Conservation (phyloP, 345 rosid species). For the Euphorbia pulcherrima region DNA sequence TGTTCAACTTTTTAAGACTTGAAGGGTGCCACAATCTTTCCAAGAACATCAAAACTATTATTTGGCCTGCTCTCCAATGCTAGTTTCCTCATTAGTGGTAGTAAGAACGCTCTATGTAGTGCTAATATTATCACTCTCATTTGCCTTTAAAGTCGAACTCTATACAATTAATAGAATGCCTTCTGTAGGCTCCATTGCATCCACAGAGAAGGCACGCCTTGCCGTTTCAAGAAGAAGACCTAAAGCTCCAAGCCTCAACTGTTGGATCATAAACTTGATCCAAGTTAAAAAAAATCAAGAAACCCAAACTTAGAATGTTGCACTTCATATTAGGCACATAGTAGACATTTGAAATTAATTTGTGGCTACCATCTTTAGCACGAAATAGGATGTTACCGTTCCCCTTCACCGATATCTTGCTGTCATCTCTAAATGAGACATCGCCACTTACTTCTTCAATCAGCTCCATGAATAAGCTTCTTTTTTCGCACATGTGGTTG, state of each 20-base stretch:
- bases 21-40: conserved; percentile 87
- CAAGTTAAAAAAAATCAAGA: too few relatives aligned
- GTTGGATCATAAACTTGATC: too few relatives aligned
- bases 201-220: conserved; percentile 90
- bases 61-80: conserved; percentile 90
- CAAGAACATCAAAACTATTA: conserved; percentile 90
- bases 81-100: conserved; percentile 76
- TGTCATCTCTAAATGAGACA: too few relatives aligned
- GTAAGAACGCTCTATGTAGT: conserved; percentile 70
- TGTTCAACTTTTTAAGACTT: conserved; percentile 83
- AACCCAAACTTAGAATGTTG: too few relatives aligned
- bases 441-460: too few relatives aligned
- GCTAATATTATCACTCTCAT: conserved; percentile 81
- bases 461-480: too few relatives aligned
- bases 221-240: conserved; percentile 97
- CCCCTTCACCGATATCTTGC: too few relatives aligned
- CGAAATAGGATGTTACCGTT: too few relatives aligned
- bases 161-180: conserved; percentile 96
- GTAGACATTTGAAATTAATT: too few relatives aligned
- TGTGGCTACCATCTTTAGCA: too few relatives aligned
- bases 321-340: too few relatives aligned
- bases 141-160: conserved; percentile 89
- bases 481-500: too few relatives aligned
- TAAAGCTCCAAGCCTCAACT: conserved; percentile 77
- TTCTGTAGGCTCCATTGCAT: conserved; percentile 99